Percentiles rank a stretch among this genome's conserved stretches.
Evolutionary conservation across 352 stramenopile species (phyloP).

Genomic region (Globisporangium yorkense): DNA sequence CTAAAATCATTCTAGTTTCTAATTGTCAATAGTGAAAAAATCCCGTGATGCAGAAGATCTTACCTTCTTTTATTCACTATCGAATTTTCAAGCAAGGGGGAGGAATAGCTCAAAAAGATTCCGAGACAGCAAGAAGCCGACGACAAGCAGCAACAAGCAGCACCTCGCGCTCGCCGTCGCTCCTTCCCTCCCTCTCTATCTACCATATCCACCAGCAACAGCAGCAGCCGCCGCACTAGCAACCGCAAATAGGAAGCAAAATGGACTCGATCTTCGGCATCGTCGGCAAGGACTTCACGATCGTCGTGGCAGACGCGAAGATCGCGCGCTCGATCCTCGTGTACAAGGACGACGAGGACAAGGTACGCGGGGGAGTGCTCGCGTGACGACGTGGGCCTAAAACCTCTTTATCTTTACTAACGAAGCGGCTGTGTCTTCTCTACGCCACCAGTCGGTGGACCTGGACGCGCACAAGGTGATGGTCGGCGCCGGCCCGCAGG

Average conservation of each 20-base stretch:
- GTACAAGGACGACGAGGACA: slow-evolving; percentile 92
- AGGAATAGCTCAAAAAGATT: not conserved
- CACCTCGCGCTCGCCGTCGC: not conserved
- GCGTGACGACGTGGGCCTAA: not conserved
- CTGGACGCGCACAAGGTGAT: slow-evolving; percentile 83
- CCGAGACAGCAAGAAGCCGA: too few relatives aligned
- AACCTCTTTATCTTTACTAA: not conserved
- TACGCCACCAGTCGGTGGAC: slow-evolving; percentile 35
- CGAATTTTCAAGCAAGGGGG: not conserved
- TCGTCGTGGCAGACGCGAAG: slow-evolving; percentile 88
- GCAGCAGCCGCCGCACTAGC: slow-evolving; percentile 3
- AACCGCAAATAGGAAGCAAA: slow-evolving; percentile 7
- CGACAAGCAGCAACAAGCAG: not conserved
- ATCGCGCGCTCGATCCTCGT: slow-evolving; percentile 89
- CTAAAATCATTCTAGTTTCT: too few relatives aligned
- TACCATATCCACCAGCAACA: not conserved
- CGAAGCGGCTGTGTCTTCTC: not conserved
- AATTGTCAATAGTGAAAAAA: not conserved
- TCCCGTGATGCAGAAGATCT: not conserved
- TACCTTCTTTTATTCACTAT: not conserved
- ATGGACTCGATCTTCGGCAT: slow-evolving; percentile 89
- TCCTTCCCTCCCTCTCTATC: not conserved
- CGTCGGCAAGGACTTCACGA: slow-evolving; percentile 89
- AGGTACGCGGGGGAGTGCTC: slow-evolving; percentile 41
- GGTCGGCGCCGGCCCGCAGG: slow-evolving; percentile 67